Conservation (phyloP, 768 basidiomycete species). For the Trametes maxima region DNA sequence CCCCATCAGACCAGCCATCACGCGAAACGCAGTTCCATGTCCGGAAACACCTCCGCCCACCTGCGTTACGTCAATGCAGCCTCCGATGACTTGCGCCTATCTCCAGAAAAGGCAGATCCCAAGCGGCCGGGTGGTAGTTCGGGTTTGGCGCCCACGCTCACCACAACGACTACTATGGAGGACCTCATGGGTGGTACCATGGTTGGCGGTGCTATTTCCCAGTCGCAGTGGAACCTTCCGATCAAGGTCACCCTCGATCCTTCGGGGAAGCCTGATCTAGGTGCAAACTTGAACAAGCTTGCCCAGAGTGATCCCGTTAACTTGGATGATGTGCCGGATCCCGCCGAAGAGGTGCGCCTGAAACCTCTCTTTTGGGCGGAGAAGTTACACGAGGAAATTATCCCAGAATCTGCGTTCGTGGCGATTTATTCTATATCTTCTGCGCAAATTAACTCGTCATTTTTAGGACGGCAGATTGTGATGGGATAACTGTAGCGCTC, state of each 20-base stretch:
- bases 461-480: conserved; percentile 37
- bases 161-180: conserved; percentile 54
- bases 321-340: conserved; percentile 22
- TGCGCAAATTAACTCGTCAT: background rate
- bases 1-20: conserved; percentile 17
- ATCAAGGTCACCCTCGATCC: conserved; percentile 12
- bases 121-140: conserved; percentile 49
- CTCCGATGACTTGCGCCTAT: conserved; percentile 17
- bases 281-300: conserved; percentile 6
- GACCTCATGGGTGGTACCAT: conserved; percentile 32
- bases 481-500: conserved; percentile 53
- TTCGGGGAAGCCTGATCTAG: conserved; percentile 8
- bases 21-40: conserved; percentile 26
- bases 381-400: conserved; percentile 51
- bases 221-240: conserved; percentile 18
- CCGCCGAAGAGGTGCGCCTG: conserved; percentile 42
- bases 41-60: conserved; percentile 17
- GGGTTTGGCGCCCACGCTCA: conserved; percentile 56
- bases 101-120: conserved; percentile 20
- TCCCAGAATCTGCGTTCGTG: conserved; percentile 51
- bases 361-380: conserved; percentile 77
- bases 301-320: background rate
- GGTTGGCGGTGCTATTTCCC: conserved; percentile 22
- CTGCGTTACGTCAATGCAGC: conserved; percentile 20
- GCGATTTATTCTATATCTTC: background rate